These are phyloP conservation scores for Collybiopsis confluens DNA, from an alignment of 768 basidiomycete species.

Conservation along the genomic window DNA sequence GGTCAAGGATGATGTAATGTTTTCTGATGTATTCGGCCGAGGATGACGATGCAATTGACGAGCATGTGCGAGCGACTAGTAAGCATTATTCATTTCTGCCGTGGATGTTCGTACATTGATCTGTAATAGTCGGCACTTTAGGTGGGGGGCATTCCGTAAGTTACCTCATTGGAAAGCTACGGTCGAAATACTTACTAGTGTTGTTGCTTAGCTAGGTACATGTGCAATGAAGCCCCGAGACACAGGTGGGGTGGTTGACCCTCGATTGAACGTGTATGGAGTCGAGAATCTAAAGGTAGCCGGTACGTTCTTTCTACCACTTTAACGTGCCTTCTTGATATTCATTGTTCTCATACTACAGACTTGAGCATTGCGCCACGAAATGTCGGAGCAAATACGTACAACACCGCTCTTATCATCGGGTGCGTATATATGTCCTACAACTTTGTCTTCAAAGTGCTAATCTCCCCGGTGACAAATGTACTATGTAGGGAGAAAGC, in stretches of 20 bases:
- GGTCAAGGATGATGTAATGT: too few species aligned
- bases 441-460: too few species aligned
- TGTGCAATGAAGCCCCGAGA: slow-evolving; percentile 46
- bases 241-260: slow-evolving; percentile 41
- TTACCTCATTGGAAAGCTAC: background rate
- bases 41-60: slow-evolving; percentile 22
- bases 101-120: too few species aligned
- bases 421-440: slow-evolving; percentile 23
- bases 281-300: slow-evolving; percentile 40
- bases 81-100: slow-evolving; percentile 2
- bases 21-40: slow-evolving; percentile 20
- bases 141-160: slow-evolving; percentile 26
- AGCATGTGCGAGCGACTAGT: slow-evolving; percentile 12
- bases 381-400: slow-evolving; percentile 29
- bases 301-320: slow-evolving; percentile 31
- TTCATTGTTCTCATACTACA: slow-evolving; percentile 11
- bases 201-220: slow-evolving; percentile 34
- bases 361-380: slow-evolving; percentile 3
- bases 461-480: slow-evolving; percentile 13
- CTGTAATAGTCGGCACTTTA: too few species aligned
- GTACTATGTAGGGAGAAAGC: slow-evolving; percentile 34
- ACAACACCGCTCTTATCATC: slow-evolving; percentile 37
- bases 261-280: slow-evolving; percentile 40
- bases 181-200: background rate
- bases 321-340: slow-evolving; percentile 32